These are phyloP conservation scores for Clarireedia sp. DNA, from an alignment of 2,329 filamentous ascomycete species.

Conservation along the genomic window DNA sequence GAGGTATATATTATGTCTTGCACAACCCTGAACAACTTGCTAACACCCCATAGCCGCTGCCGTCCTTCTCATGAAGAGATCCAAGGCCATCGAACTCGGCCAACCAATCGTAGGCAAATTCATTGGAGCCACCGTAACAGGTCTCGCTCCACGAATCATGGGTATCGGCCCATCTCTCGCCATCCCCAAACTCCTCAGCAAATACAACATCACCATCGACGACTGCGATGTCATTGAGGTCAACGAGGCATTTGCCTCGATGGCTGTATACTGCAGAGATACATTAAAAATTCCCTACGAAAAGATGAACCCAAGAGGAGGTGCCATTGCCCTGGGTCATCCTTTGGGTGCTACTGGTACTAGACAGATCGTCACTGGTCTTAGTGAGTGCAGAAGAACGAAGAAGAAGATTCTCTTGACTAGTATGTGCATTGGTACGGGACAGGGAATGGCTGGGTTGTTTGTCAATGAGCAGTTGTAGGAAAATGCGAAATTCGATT, in stretches of 20 bases:
- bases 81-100: constrained; percentile 74
- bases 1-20: constrained; percentile 43
- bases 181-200: constrained; percentile 73
- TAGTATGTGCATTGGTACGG: constrained; percentile 77
- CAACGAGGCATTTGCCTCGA: constrained; percentile 96
- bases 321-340: constrained; percentile 77
- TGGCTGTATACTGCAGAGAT: constrained; percentile 89
- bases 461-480: constrained; percentile 51
- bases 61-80: constrained; percentile 88
- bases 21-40: not conserved
- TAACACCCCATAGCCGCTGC: constrained; percentile 55
- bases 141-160: constrained; percentile 91
- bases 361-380: constrained; percentile 78
- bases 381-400: constrained; percentile 74
- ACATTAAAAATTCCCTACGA: constrained; percentile 60
- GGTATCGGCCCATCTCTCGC: constrained; percentile 75
- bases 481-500: too few relatives aligned
- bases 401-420: constrained; percentile 89
- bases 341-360: constrained; percentile 73
- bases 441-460: constrained; percentile 60
- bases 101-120: constrained; percentile 94
- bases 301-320: constrained; percentile 76
- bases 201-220: constrained; percentile 68
- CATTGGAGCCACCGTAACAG: constrained; percentile 82
- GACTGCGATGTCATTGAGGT: constrained; percentile 89